phyloP scores from a whole-genome alignment of 2,329 filamentous ascomycete genomes.

The Aspergillus unguis region DNA sequence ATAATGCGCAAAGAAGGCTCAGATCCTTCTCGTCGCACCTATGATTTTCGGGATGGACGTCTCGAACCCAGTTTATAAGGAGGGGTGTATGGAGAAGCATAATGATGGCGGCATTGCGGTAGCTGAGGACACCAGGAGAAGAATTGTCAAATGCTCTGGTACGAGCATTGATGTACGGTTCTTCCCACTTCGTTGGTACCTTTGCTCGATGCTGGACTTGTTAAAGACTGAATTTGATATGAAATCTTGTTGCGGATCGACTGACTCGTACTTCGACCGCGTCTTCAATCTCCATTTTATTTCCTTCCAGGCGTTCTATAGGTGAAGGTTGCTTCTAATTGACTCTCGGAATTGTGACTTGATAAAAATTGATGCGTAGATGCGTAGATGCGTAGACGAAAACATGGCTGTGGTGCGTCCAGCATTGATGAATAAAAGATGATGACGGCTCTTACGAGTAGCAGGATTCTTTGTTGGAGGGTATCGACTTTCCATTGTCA shows the following conservation, averaged over 20 bases:
- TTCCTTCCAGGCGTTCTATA: neutral
- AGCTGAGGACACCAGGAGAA: constrained; percentile 19
- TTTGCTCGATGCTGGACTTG: neutral
- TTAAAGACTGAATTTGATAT: neutral
- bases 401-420: neutral
- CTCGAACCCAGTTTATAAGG: constrained; percentile 24
- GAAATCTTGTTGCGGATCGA: neutral
- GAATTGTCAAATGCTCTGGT: constrained; percentile 12
- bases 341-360: neutral
- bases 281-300: neutral
- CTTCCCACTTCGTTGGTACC: neutral
- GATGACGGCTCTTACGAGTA: neutral
- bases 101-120: constrained; percentile 26
- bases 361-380: neutral
- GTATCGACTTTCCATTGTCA: neutral
- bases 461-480: neutral
- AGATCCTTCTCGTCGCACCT: neutral
- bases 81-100: constrained; percentile 26
- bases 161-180: neutral
- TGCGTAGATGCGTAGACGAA: neutral
- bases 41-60: constrained; percentile 2
- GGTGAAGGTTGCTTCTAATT: no score
- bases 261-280: neutral
- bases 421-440: neutral
- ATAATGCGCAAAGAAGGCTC: constrained; percentile 18